Evolutionary conservation across 2,329 filamentous ascomycete genomes (phyloP), one percentile per base, ranked within the genome.

Genomic region (Drechslerella dactyloides): DNA sequence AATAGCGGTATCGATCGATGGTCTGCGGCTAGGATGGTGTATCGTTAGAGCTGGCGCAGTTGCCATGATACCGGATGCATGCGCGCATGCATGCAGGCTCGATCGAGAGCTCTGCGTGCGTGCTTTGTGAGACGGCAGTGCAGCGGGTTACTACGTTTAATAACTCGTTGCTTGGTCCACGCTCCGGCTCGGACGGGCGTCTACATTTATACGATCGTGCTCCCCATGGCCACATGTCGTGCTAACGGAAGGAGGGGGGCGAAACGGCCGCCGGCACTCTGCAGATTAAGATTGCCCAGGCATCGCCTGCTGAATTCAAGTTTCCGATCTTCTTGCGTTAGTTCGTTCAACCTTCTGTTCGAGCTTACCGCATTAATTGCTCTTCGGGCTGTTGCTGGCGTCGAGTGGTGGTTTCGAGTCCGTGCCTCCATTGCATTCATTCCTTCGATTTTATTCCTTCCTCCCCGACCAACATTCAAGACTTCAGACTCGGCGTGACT

Each of bases 241-340:
- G 23, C 46, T 51, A 51, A 51, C 46, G 46, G 46, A 51, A 27
- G 23, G 4, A 23, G 46, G 46, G n/a, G n/a, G 21, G 46, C 19
- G 23, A 17, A 42, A 4, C 15, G 42, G 42, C 42, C 42, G 19
- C 42, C 42, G 42, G 42, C 15, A 51, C 15, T 51, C 23, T 21
- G 19, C 23, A 51, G 46, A 23, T 21, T 51, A 51, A 51, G 46
- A 51, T 51, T 51, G 46, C n/a, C 46, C 19, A 13, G 17, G 46
- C 11, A 19, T 21, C 15, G 17, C 21, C 8, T 7, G 17, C 46
- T 51, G 10, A 15, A 13, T 51, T 19, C 3, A 21, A 23, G 11
- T 27, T 21, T 51, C 11, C 46, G 8, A 8, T 4, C 27, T 8
- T 3, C 27, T 8, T 46, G 15, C 42, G 3, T 21, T 19, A n/a